A percentile compares a stretch with the other conserved stretches of the same genome.
These are phyloP conservation scores for Ambrosiella xylebori DNA, from an alignment of 2,329 filamentous ascomycete species.

Conservation along the genomic window DNA sequence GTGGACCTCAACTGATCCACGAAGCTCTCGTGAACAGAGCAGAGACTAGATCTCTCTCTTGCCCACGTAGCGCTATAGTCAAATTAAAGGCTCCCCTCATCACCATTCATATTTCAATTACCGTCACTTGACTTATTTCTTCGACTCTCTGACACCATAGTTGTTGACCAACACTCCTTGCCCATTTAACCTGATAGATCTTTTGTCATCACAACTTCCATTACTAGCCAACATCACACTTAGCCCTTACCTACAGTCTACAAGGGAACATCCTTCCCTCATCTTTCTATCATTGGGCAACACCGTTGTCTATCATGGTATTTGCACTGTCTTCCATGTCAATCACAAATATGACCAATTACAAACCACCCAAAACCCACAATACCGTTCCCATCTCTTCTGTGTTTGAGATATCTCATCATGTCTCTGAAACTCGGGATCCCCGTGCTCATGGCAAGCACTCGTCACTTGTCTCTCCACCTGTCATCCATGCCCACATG, in stretches of 20 bases:
- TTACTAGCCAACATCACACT: too few species aligned
- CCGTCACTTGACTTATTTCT: background rate
- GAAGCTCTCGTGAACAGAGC: conserved; percentile 4
- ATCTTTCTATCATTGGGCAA: background rate
- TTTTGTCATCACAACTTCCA: too few species aligned
- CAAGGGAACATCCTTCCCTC: background rate
- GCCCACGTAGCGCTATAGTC: background rate
- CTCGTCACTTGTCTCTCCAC: conserved; percentile 9
- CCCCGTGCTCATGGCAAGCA: background rate
- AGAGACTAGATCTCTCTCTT: conserved; percentile 7
- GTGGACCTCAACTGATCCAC: background rate
- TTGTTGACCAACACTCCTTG: too few species aligned
- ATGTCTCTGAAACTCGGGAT: conserved; percentile 9
- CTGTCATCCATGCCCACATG: conserved; percentile 9
- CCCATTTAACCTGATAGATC: too few species aligned
- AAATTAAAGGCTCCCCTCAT: background rate
- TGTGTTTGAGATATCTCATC: conserved; percentile 9
- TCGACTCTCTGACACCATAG: too few species aligned
- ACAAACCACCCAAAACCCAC: background rate
- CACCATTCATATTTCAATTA: background rate
- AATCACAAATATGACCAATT: background rate
- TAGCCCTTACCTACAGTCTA: too few species aligned
- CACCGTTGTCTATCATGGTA: background rate
- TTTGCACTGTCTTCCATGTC: background rate
- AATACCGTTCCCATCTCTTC: conserved; percentile 3